phyloP scores from a whole-genome alignment of 2,329 filamentous ascomycete species.

The Parafenestella ontariensis region DNA sequence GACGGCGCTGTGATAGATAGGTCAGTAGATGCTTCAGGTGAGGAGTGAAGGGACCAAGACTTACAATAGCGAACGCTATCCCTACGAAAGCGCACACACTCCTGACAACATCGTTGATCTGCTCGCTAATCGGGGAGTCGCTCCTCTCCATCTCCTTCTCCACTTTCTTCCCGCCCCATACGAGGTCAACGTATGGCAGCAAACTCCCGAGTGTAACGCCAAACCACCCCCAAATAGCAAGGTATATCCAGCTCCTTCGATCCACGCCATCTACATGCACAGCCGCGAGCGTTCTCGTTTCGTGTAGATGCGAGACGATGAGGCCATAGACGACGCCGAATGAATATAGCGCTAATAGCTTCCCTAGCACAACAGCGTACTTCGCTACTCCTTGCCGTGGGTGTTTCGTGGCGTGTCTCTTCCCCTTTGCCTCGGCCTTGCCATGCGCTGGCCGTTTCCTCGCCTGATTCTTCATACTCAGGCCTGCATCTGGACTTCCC shows the following conservation, averaged over 20 bases:
- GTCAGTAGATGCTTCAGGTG: conserved; percentile 3
- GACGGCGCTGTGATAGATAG: conserved; percentile 68
- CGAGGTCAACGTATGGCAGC: conserved; percentile 81
- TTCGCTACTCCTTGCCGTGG: conserved; percentile 36
- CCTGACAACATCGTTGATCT: conserved; percentile 78
- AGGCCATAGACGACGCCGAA: conserved; percentile 85
- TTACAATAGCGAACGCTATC: conserved; percentile 82
- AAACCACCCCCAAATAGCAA: conserved; percentile 80
- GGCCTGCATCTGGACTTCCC: conserved; percentile 35
- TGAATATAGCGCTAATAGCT: conserved; percentile 72
- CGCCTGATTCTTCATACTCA: conserved; percentile 30
- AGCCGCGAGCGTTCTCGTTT: conserved; percentile 68
- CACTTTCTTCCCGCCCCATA: conserved; percentile 68
- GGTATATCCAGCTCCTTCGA: conserved; percentile 68
- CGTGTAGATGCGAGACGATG: conserved; percentile 80
- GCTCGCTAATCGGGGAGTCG: conserved; percentile 57
- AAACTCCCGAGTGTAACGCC: conserved; percentile 80
- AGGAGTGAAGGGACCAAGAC: conserved; percentile 43
- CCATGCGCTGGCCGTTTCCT: conserved; percentile 12
- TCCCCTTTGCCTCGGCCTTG: conserved; percentile 2
- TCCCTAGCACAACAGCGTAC: conserved; percentile 62
- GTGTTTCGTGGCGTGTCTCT: conserved; percentile 9
- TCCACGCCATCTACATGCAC: conserved; percentile 66
- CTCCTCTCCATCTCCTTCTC: conserved; percentile 39
- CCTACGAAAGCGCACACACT: conserved; percentile 75